Evolutionary conservation across 2,329 filamentous ascomycete species (phyloP).

Genomic region (Aureobasidium sp.): DNA sequence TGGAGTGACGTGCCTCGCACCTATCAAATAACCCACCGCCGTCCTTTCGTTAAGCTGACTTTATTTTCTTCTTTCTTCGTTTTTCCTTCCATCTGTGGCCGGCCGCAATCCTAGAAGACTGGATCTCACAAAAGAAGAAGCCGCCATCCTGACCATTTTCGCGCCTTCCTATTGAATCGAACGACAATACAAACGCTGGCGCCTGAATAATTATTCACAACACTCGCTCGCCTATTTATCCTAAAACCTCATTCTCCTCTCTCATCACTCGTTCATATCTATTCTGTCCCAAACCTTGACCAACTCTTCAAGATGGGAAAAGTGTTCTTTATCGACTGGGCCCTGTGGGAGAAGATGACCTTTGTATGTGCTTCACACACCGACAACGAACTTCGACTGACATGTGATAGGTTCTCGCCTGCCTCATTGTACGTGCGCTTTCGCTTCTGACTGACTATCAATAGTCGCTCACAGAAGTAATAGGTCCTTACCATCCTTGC

Average conservation of each 20-base stretch:
- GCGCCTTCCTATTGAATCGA: neutral
- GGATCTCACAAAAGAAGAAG: neutral
- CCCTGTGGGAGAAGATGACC: conserved; percentile 80
- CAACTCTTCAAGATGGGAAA: conserved; percentile 8
- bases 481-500: conserved; percentile 56
- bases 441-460: neutral
- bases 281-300: neutral
- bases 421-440: conserved; percentile 49
- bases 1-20: conserved; percentile 8
- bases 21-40: neutral
- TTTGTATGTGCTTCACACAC: conserved; percentile 53
- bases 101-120: neutral
- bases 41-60: neutral
- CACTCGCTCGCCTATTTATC: neutral
- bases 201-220: neutral
- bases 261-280: neutral
- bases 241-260: neutral
- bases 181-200: neutral
- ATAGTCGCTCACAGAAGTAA: neutral
- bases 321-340: conserved; percentile 49
- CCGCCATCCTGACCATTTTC: neutral
- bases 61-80: neutral
- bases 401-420: conserved; percentile 55
- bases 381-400: neutral
- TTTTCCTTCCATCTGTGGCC: neutral